A percentile compares a stretch with the other conserved stretches of the same genome.
phyloP scores from a whole-genome alignment of 441 rosid genomes.

The Gossypium aridum region DNA sequence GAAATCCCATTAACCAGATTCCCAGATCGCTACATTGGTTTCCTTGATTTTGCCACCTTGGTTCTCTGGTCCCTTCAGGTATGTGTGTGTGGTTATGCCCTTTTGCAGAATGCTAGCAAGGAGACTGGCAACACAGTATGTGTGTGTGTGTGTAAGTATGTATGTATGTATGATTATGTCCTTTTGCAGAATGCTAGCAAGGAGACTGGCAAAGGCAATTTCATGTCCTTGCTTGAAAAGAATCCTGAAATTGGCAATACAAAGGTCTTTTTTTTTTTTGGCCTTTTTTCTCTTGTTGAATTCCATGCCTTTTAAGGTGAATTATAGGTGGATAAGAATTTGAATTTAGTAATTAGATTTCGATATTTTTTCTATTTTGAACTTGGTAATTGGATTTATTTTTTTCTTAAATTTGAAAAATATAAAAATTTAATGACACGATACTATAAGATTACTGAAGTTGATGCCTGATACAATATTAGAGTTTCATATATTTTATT shows the following conservation, averaged over 20 bases:
- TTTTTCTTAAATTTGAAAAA: too few species aligned
- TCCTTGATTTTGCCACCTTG: constrained; percentile 29
- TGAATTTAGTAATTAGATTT: too few species aligned
- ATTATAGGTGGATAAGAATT: too few species aligned
- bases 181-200: constrained; percentile 16
- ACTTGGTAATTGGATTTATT: too few species aligned
- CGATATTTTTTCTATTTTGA: too few species aligned
- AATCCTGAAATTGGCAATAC: constrained; percentile 30
- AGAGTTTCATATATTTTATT: too few species aligned
- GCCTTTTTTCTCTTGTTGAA: background rate
- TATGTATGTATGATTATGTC: too few species aligned
- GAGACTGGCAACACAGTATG: background rate
- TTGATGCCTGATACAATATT: too few species aligned
- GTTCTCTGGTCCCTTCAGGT: constrained; percentile 31
- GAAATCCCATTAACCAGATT: constrained; percentile 17
- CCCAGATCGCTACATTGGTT: constrained; percentile 33
- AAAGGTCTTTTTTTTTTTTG: constrained; percentile 17
- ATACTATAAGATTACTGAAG: too few species aligned
- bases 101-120: background rate
- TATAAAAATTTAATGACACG: too few species aligned
- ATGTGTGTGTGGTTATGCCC: background rate
- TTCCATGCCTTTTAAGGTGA: background rate
- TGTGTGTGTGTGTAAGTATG: too few species aligned
- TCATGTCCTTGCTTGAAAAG: constrained; percentile 33
- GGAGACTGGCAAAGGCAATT: constrained; percentile 3